phyloP scores from a whole-genome alignment of 2,329 filamentous ascomycete genomes.

The Talaromyces pinophilus region DNA sequence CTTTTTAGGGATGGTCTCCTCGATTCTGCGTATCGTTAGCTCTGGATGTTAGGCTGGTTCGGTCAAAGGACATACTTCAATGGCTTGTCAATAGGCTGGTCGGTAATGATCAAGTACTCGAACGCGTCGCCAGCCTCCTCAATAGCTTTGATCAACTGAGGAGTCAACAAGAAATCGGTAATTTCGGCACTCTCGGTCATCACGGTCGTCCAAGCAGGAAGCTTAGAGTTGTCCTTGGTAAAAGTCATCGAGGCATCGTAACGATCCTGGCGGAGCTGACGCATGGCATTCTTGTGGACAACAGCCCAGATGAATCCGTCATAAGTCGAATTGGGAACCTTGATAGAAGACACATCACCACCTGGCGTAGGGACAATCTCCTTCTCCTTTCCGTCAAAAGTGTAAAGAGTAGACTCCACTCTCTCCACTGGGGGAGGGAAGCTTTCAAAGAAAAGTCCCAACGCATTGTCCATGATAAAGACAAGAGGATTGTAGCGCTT shows the following conservation, averaged over 20 bases:
- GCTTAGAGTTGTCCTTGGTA: conserved; percentile 88
- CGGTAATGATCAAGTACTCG: conserved; percentile 84
- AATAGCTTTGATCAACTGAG: conserved; percentile 81
- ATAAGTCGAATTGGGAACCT: conserved; percentile 62
- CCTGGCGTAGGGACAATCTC: conserved; percentile 68
- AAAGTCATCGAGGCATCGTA: conserved; percentile 92
- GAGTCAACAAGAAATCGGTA: conserved; percentile 80
- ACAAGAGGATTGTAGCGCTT: conserved; percentile 84
- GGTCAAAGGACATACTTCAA: conserved; percentile 59
- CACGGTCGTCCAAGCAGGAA: conserved; percentile 84
- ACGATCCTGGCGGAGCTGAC: conserved; percentile 81
- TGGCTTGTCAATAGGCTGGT: conserved; percentile 87
- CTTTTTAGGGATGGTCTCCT: conserved; percentile 83
- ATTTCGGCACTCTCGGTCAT: conserved; percentile 98
- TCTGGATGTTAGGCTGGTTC: no score
- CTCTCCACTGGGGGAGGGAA: conserved; percentile 69
- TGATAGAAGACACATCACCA: conserved; percentile 60
- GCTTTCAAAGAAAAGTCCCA: conserved; percentile 79
- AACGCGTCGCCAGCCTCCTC: conserved; percentile 75
- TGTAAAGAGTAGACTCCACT: conserved; percentile 75
- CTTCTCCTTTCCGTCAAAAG: conserved; percentile 89
- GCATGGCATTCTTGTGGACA: conserved; percentile 95
- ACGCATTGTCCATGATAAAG: conserved; percentile 64
- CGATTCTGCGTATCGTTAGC: conserved; percentile 53
- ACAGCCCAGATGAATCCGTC: conserved; percentile 94